Conservation (phyloP, 768 basidiomycete species). For the Auricularia heimuer region DNA sequence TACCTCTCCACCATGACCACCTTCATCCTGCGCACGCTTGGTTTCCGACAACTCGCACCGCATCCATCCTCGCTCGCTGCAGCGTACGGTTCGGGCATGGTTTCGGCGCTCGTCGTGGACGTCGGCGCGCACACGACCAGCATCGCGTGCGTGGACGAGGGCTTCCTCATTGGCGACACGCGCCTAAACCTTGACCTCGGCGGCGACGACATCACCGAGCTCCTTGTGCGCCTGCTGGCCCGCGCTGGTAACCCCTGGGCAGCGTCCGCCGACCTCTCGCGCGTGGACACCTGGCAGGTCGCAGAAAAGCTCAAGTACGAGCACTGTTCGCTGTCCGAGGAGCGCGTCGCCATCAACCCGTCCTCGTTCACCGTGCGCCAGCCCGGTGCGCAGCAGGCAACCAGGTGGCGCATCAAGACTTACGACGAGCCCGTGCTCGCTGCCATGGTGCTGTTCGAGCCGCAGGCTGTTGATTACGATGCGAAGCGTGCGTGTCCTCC, state of each 20-base stretch:
- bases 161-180: conserved; percentile 76
- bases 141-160: conserved; percentile 92
- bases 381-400: conserved; percentile 60
- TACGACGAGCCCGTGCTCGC: conserved; percentile 95
- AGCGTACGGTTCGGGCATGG: conserved; percentile 91
- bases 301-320: conserved; percentile 86
- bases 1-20: conserved; percentile 75
- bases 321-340: conserved; percentile 81
- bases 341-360: conserved; percentile 77
- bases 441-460: conserved; percentile 93
- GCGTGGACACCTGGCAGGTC: conserved; percentile 78
- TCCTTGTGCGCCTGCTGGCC: conserved; percentile 67
- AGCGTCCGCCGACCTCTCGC: conserved; percentile 58
- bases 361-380: conserved; percentile 84
- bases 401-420: conserved; percentile 77
- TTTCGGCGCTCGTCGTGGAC: conserved; percentile 91
- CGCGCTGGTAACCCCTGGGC: conserved; percentile 83
- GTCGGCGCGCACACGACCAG: conserved; percentile 79
- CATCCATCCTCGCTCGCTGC: conserved; percentile 94
- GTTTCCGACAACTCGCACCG: conserved; percentile 86
- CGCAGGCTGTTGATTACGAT: conserved; percentile 85
- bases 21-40: conserved; percentile 65
- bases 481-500: conserved; percentile 38
- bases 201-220: conserved; percentile 91
- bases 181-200: conserved; percentile 80